Conservation (phyloP, 352 stramenopile genomes). For the Phytophthora brassicae region DNA sequence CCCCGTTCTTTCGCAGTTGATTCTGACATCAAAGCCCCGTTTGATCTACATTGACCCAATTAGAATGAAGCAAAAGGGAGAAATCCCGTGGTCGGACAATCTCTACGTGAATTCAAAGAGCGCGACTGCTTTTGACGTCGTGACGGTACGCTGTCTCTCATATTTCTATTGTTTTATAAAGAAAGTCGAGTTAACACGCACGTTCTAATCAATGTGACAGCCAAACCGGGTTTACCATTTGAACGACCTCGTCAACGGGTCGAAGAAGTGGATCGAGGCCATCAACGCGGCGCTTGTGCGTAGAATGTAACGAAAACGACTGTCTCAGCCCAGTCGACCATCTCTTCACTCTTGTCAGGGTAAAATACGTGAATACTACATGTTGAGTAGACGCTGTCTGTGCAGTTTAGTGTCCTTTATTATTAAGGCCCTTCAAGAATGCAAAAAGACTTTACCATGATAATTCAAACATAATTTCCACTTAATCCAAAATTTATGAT, state of each 20-base stretch:
- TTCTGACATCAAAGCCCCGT: conserved; percentile 82
- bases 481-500: too few species aligned
- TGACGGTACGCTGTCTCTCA: conserved; percentile 58
- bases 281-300: conserved; percentile 84
- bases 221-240: conserved; percentile 88
- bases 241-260: conserved; percentile 87
- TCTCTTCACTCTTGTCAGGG: conserved; percentile 2
- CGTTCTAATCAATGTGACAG: conserved; percentile 33
- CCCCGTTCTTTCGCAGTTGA: conserved; percentile 40
- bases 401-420: conserved; percentile 25
- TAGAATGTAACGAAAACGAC: conserved; percentile 47
- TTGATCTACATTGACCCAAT: conserved; percentile 91
- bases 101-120: conserved; percentile 88
- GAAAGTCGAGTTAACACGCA: background rate
- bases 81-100: conserved; percentile 86
- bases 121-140: conserved; percentile 81
- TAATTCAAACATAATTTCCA: too few species aligned
- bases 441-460: conserved; percentile 13
- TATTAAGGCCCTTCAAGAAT: too few species aligned
- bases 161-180: background rate
- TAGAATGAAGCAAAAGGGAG: conserved; percentile 90
- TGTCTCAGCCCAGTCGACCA: conserved; percentile 17
- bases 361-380: conserved; percentile 25
- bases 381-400: conserved; percentile 40
- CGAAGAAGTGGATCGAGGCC: conserved; percentile 89